phyloP scores from a whole-genome alignment of 148 eudicot genomes.

The Fagopyrum esculentum region DNA sequence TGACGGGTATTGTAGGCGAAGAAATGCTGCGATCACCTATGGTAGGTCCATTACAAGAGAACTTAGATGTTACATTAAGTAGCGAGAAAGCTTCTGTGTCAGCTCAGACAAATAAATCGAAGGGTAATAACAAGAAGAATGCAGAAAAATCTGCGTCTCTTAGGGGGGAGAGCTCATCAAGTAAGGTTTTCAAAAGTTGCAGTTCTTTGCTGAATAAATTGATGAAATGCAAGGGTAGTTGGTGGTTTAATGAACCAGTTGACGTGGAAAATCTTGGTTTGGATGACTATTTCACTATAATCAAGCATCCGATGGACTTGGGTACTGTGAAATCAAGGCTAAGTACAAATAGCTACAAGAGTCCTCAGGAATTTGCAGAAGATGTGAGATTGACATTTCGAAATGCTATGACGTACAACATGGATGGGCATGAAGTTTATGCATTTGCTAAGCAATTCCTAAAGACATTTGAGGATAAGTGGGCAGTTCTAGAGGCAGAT shows the following conservation, averaged over 20 bases:
- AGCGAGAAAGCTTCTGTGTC: slow-evolving; percentile 1
- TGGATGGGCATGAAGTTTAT: slow-evolving; percentile 83
- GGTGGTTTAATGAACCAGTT: slow-evolving; percentile 86
- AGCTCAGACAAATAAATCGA: slow-evolving; percentile 52
- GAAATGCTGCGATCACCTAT: slow-evolving; percentile 61
- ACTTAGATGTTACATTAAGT: neutral
- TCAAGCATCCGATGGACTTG: too few species aligned
- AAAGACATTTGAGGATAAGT: slow-evolving; percentile 77
- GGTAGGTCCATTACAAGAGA: slow-evolving; percentile 16
- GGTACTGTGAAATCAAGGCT: too few species aligned
- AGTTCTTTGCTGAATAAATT: slow-evolving; percentile 55
- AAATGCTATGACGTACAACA: slow-evolving; percentile 91
- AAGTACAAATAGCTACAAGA: too few species aligned
- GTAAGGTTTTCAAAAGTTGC: slow-evolving; percentile 63
- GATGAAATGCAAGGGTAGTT: slow-evolving; percentile 91
- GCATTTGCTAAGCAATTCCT: slow-evolving; percentile 67
- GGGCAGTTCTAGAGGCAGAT: slow-evolving; percentile 63
- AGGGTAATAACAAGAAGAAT: slow-evolving; percentile 30
- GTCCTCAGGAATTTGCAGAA: slow-evolving; percentile 64
- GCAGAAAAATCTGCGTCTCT: slow-evolving; percentile 18
- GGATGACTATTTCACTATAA: slow-evolving; percentile 64
- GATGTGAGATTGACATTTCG: slow-evolving; percentile 31
- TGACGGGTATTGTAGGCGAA: slow-evolving; percentile 30
- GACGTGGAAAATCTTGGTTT: slow-evolving; percentile 67
- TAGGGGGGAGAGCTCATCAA: slow-evolving; percentile 38